Evolutionary conservation across 148 eudicot species (phyloP), one percentile per base, ranked within the genome.

Genomic region (Cornus suecica): DNA sequence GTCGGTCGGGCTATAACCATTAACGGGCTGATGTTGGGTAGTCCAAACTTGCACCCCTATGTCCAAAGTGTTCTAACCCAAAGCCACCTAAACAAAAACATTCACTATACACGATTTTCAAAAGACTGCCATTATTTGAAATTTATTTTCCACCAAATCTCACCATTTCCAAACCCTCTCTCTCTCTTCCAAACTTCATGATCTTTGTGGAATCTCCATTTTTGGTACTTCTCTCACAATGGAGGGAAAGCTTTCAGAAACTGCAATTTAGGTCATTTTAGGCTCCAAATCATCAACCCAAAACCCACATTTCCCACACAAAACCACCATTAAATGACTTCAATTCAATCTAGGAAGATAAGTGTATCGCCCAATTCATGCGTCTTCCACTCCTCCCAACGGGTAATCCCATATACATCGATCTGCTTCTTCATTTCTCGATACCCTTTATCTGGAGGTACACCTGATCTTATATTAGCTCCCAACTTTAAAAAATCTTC

Each of bases 201-300:
- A 37, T 37, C 42, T 37, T 0, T 37, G 42, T 37, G 9, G 42
- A 37, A 37, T 37, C 42, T 37, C 42, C 42, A 37, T 37, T 37
- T 37, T 37, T 37, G 0, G 42, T 37, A 8, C 42, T 22, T 62
- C 58, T 61, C 76, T 45, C 29, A 42, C 37, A 28, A 77, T 77
- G 80, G 80, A 72, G 75, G 64, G 75, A 31, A 77, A 31, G 64
- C 75, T 77, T 63, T 71, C 56, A 64, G 75, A 62, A 65, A 8
- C 75, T n/a, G 51, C 62, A n/a, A 63, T 41, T n/a, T 61, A 69
- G 9, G 32, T 45, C 64, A 26, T 62, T 28, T 22, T 24, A 42
- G n/a, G 48, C 8, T 20, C 69, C 24, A 30, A 70, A 20, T n/a
- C 73, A 1, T 58, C 73, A 15, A 54, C 28, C 16, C 58, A 8